Evolutionary conservation across 73 alveolate species (phyloP), one percentile per base, ranked within the genome.

Genomic region (Paramecium biaurelia): DNA sequence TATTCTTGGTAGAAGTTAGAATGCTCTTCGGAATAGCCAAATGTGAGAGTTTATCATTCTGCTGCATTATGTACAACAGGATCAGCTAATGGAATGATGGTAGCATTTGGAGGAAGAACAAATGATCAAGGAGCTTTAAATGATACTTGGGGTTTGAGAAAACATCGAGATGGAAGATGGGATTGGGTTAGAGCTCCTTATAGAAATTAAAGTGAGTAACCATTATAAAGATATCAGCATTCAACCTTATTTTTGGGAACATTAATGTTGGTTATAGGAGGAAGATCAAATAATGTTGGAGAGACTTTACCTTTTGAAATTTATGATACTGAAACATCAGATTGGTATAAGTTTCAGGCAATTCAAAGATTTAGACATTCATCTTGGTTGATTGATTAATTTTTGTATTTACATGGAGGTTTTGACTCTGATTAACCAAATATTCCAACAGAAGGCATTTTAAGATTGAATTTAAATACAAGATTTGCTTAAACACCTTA

Each of bases 31-130:
- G 98, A 95, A 38, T 85, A 92, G 49, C 99, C 99, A 4, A 92
- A 92, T 67, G 99, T 98, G 1, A 94, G 99, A 70, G 99, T 98
- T 37, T 98, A 98, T 93, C 99, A 98, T 92, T 95, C 99, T 15
- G 99, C 99, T 14, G 98, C 98, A 58, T 95, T 98, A 38, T 98
- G 99, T 76, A 95, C 99, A 9, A 96, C 98, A 26, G 99, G 99
- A n/a, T 97, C 99, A 18, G 99, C 99, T 2, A 95, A 97, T 76
- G 99, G 99, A 41, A 98, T 98, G 99, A 98, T 98, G 99, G 99
- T 98, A 2, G 95, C 95, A 43, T 98, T 96, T 88, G 98, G 99
- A 43, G 99, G 99, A 7, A 92, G 99, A 70, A 95, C 97, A 24
- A 89, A 92, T 79, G 98, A 96, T 95, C 96, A 96, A 38, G 95